Base-by-base conservation (phyloP, 2,329 filamentous ascomycete genomes). In the Geosmithia morbida region DNA sequence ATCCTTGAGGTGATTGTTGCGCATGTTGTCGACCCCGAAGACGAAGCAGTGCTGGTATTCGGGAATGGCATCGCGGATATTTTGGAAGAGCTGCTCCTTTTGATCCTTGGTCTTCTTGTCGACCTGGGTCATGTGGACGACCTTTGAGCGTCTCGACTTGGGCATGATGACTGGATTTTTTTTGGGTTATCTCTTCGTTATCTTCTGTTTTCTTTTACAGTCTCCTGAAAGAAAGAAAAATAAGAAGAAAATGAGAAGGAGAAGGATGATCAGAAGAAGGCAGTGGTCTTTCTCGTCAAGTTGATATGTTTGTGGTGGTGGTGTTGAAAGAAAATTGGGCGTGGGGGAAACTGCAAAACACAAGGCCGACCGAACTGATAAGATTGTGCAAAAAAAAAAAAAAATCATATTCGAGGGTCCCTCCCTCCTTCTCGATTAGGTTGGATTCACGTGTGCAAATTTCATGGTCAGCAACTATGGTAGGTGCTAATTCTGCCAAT, bases 21-120 rank as follows among this genome's bases (percentile, higher is more conserved):
- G 87, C 87, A 95, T 95, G 72, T 97, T 96, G 62, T 94, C 86
- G 56, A 98, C 83, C 59, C 78, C 77, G 65, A 98, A 94, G 62
- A 96, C 86, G 68, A 94, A 94, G 69, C 90, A 85, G 73, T 90
- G 81, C 66, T 88, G 79, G 74, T 90, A 95, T 60, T 86, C 72
- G 61, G 88, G 83, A 51, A 94, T 75, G 59, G 81, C 82, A 63
- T 89, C 83, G 65, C 88, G 87, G 54, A 98, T 84, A 65, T 86
- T 87, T 66, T 83, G 74, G 70, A 90, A 95, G 52, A 97, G 83
- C 61, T 83, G 82, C 61, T 89, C 79, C 66, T 89, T 89, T 66
- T 96, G 85, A 71, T 94, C 94, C 67, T 85, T 83, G 52, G 80
- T 83, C 74, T 96, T 97, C 74, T 95, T 96, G 66, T 79, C 72